Percentiles rank a stretch among this genome's conserved stretches.
phyloP scores from a whole-genome alignment of 1,139 yeast species.

The Nadsonia commutata region DNA sequence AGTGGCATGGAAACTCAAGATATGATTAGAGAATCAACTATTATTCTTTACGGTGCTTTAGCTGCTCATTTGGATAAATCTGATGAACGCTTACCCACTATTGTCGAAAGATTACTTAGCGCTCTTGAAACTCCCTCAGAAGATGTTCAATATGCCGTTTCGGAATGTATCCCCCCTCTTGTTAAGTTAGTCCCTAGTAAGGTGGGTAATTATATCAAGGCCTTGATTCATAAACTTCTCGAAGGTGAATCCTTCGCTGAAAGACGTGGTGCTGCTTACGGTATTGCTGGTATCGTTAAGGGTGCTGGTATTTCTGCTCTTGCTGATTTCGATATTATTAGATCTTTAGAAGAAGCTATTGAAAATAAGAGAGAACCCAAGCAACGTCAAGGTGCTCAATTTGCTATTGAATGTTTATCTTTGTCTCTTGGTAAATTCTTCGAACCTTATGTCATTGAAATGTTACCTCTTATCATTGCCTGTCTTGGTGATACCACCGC shows the following conservation, averaged over 20 bases:
- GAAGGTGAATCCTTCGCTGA: slow-evolving; percentile 32
- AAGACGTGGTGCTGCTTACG: slow-evolving; percentile 92
- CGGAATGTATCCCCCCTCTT: slow-evolving; percentile 74
- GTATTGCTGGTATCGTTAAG: slow-evolving; percentile 82
- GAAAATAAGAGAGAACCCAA: slow-evolving; percentile 70
- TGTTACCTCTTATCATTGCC: slow-evolving; percentile 65
- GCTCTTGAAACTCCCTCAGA: slow-evolving; percentile 83
- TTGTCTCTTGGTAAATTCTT: slow-evolving; percentile 58
- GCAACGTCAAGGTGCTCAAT: slow-evolving; percentile 78
- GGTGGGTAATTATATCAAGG: slow-evolving; percentile 36
- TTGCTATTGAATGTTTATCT: slow-evolving; percentile 75
- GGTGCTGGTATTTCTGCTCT: slow-evolving; percentile 77
- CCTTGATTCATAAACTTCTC: slow-evolving; percentile 45
- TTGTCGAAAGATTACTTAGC: slow-evolving; percentile 53
- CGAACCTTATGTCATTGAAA: slow-evolving; percentile 88
- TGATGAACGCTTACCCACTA: slow-evolving; percentile 48
- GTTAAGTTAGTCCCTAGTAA: slow-evolving; percentile 36
- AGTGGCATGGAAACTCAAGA: slow-evolving; percentile 37
- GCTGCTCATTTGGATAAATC: slow-evolving; percentile 60
- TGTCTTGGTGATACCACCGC: slow-evolving; percentile 73
- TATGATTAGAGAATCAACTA: slow-evolving; percentile 61
- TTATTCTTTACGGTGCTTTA: slow-evolving; percentile 74
- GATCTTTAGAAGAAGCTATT: slow-evolving; percentile 68
- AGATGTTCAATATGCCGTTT: slow-evolving; percentile 74
- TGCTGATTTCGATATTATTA: slow-evolving; percentile 59